Conservation (phyloP, 139 green algal genomes). For the Penium margaritaceum region DNA sequence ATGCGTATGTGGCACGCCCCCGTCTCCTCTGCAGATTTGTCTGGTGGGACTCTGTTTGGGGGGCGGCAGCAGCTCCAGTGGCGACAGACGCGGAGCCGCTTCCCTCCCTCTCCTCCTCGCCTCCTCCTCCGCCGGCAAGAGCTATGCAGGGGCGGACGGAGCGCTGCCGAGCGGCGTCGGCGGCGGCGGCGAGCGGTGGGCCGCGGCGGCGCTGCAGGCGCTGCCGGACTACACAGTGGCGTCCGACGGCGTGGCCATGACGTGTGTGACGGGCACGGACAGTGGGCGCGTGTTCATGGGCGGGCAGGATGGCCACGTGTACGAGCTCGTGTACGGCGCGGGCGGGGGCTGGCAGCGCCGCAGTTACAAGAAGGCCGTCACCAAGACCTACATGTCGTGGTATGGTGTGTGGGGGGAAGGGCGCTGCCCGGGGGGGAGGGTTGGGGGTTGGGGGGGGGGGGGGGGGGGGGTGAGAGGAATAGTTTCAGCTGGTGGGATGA, state of each 20-base stretch:
- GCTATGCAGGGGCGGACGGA: conserved; percentile 71
- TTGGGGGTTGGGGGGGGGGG: too few species aligned
- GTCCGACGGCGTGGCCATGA: conserved; percentile 75
- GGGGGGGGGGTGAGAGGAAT: too few species aligned
- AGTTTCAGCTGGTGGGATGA: too few species aligned
- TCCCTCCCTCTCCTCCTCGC: neutral
- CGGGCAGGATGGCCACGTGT: conserved; percentile 80
- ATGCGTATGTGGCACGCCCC: too few species aligned
- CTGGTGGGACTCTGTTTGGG: conserved; percentile 73
- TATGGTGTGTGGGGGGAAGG: neutral
- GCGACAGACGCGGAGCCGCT: neutral
- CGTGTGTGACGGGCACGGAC: conserved; percentile 53
- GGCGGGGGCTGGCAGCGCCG: conserved; percentile 64
- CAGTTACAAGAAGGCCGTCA: conserved; percentile 61
- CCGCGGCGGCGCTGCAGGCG: conserved; percentile 64
- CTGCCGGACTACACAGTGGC: conserved; percentile 73
- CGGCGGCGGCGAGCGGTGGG: neutral
- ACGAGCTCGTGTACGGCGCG: conserved; percentile 77
- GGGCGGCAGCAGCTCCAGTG: conserved; percentile 19
- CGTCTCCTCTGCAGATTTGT: conserved; percentile 67
- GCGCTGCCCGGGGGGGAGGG: too few species aligned
- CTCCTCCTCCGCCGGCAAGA: conserved; percentile 49
- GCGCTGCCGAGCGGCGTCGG: conserved; percentile 42
- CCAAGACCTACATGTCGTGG: conserved; percentile 21
- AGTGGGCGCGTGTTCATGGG: conserved; percentile 82